These are phyloP conservation scores for Gossypium raimondii DNA, from an alignment of 345 rosid genomes.

Conservation along the genomic window DNA sequence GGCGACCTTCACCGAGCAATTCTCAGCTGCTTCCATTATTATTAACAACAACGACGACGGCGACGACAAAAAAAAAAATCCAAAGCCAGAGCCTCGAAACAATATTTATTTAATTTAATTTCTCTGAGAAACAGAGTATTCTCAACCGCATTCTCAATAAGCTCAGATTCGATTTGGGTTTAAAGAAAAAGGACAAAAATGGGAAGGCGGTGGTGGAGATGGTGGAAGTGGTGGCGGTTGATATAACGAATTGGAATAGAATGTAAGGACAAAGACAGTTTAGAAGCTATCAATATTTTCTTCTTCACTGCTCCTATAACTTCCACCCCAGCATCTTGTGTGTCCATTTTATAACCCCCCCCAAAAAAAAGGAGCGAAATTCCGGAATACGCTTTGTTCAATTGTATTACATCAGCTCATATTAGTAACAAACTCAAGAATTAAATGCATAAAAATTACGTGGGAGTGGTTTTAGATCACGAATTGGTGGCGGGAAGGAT, in stretches of 20 bases:
- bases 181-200: background rate
- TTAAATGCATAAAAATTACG: conserved; percentile 5
- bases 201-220: conserved; percentile 1
- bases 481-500: background rate
- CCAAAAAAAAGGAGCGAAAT: background rate
- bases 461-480: background rate
- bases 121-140: conserved; percentile 18
- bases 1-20: conserved; percentile 69
- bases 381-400: background rate
- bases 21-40: conserved; percentile 39
- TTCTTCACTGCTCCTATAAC: conserved; percentile 25
- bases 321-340: background rate
- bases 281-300: conserved; percentile 25
- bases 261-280: conserved; percentile 9
- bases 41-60: conserved; percentile 5
- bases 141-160: conserved; percentile 16
- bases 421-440: background rate
- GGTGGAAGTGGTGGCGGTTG: conserved; percentile 9
- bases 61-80: conserved; percentile 11
- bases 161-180: conserved; percentile 16
- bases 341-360: background rate
- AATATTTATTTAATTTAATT: background rate
- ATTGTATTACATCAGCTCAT: background rate
- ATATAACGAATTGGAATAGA: conserved; percentile 7
- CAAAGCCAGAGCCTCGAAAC: background rate